A percentile compares a stretch with the other conserved stretches of the same genome.
phyloP scores from a whole-genome alignment of 1,284 basidiomycete genomes.

The Leccinum pallidistipes region DNA sequence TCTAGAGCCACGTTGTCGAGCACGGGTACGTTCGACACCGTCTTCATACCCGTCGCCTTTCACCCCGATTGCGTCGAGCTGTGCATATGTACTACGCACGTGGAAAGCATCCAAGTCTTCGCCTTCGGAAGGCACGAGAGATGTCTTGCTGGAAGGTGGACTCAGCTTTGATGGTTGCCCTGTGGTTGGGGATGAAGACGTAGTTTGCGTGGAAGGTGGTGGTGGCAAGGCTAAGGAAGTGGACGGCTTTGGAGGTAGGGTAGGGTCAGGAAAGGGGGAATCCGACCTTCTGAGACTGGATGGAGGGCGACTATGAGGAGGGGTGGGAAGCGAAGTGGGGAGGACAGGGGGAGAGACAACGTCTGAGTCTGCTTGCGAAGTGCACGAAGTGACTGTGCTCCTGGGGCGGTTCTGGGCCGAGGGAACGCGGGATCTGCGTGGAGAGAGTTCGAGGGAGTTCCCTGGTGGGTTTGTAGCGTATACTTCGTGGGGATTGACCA shows the following conservation, averaged over 20 bases:
- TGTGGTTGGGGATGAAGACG: conserved; percentile 37
- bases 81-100: conserved; percentile 86
- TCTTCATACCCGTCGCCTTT: conserved; percentile 91
- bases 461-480: background rate
- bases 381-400: conserved; percentile 32
- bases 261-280: conserved; percentile 23
- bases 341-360: conserved; percentile 20
- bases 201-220: conserved; percentile 29
- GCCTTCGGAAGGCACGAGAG: conserved; percentile 65
- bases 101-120: conserved; percentile 87
- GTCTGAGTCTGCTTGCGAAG: conserved; percentile 25
- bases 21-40: conserved; percentile 89
- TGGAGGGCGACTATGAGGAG: conserved; percentile 35
- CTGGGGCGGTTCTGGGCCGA: conserved; percentile 16
- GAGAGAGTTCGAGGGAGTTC: conserved; percentile 25
- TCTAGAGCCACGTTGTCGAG: conserved; percentile 65
- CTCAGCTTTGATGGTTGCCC: conserved; percentile 39
- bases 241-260: conserved; percentile 11
- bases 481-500: conserved; percentile 17
- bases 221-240: conserved; percentile 21
- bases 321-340: conserved; percentile 28
- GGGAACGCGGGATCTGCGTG: conserved; percentile 31
- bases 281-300: conserved; percentile 27
- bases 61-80: conserved; percentile 81
- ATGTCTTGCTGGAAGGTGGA: conserved; percentile 52